Evolutionary conservation across 1,284 basidiomycete species (phyloP).

Genomic region (Sparassis latifolia): DNA sequence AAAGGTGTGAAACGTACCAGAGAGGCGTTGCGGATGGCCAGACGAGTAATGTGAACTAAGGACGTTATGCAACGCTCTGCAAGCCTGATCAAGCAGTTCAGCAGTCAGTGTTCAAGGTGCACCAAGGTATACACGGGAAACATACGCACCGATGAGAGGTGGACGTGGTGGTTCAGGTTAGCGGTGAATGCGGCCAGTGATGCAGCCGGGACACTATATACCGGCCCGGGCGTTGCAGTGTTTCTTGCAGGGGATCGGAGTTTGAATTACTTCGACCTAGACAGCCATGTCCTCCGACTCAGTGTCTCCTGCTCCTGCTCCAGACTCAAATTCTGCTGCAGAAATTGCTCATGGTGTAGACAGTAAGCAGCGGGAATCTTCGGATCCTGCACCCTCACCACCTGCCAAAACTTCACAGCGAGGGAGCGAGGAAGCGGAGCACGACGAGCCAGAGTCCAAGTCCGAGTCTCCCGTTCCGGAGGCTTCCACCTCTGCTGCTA

Average conservation of each 20-base stretch:
- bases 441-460: conserved; percentile 3
- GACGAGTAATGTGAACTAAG: too few relatives aligned
- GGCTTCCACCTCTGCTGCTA: conserved; percentile 2
- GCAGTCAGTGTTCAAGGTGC: too few relatives aligned
- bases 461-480: conserved; percentile 6
- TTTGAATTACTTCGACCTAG: conserved; percentile 5
- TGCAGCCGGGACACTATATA: too few relatives aligned
- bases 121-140: too few relatives aligned
- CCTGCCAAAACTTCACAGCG: not conserved
- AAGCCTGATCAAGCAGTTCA: too few relatives aligned
- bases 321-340: not conserved
- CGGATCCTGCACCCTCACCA: not conserved
- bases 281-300: conserved; percentile 4
- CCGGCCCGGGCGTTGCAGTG: not conserved
- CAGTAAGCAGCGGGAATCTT: conserved; percentile 3
- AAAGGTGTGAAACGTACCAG: too few relatives aligned
- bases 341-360: not conserved
- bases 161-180: too few relatives aligned
- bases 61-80: too few relatives aligned
- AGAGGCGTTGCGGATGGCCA: too few relatives aligned
- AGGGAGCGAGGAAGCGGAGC: not conserved
- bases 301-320: not conserved
- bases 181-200: too few relatives aligned
- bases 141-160: too few relatives aligned
- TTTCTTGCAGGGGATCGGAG: conserved; percentile 3